Base-by-base conservation (phyloP, 345 rosid species). In the Euclidium syriacum region DNA sequence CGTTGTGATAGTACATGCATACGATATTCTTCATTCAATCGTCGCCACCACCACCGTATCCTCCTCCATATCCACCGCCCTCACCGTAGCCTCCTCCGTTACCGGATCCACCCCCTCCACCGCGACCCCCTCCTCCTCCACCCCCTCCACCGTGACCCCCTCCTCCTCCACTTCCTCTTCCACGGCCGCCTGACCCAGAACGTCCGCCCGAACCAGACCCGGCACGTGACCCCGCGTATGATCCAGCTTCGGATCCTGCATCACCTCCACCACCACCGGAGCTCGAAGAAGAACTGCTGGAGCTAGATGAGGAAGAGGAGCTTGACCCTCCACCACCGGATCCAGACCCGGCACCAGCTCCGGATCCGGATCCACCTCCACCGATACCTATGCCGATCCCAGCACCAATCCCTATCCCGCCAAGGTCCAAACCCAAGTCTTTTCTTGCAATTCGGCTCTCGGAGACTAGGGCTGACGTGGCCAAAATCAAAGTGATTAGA, bases 311-410 rank as follows among this genome's bases (percentile, higher is more conserved):
- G 18, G 75, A 82, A 27, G 81, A 71, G 11, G 81, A 80, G 18
- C 82, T 51, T 2, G 84, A 79, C 9, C 85, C 77, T 5, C 82
- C 72, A 2, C 80, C 74, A 9, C 89, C 81, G 1, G 88, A 80
- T 3, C 88, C 80, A 0, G 84, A 65, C 4, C 92, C 92, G 6
- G 83, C 76, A 8, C 88, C 91, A 8, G 86, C 81, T 35, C 82
- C 82, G 0, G 89, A 78, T 3, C 89, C 85, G 6, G 87, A 76
- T 1, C 86, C 88, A 8, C 67, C 58, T 7, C 91, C 91, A 4
- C 92, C 86, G 12, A 86, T 53, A 29, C 91, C 97, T 51, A 86
- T 35, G 16, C 97, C 91, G 17, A 78, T 68, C n/a, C 95, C 95
- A 36, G 76, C 0, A 47, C 97, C 95, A 41, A 81, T 62, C 8